Evolutionary conservation across 108 stramenopile genomes (phyloP), one percentile per base, ranked within the genome.

Genomic region (Conticribra weissflogii): DNA sequence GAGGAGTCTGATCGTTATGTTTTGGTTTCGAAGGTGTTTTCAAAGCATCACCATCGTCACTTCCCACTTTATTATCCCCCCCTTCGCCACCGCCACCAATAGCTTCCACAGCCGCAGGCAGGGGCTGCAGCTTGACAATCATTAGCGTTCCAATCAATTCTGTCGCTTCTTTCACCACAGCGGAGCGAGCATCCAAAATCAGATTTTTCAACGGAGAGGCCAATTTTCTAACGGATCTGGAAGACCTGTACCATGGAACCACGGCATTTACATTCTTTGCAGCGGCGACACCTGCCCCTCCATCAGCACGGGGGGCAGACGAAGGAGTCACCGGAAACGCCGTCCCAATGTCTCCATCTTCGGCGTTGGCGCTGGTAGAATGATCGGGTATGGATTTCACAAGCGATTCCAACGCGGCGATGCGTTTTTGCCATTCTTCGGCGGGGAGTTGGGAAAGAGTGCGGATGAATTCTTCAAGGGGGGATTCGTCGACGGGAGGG

Each of bases 371-470:
- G 51, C 44, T 52, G 53, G 70, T 59, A 12, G 71, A 76, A 56
- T 76, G 76, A 56, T 72, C 76, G n/a, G 92, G 92, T 18, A 89
- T 87, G 66, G 50, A 63, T 22, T 61, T 22, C 7, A 91, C 80
- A 7, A 94, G 53, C 17, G 28, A 63, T 28, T 68, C 49, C 24
- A 94, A 74, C 2, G 89, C 79, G 27, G 58, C 41, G 23, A 82
- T 84, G 5, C 93, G 88, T 57, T 72, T 81, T 66, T 83, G 78
- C 93, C 93, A 94, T 48, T 87, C 82, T 54, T 91, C 93, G 4
- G 79, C 33, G 2, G 71, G 69, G 4, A 86, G 74, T 25, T 72
- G 63, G 24, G 84, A 85, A 22, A 89, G 78, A 18, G 81, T 50
- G 41, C 47, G 19, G 32, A 71, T 52, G 53, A 94, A 86, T 49